A percentile compares a stretch with the other conserved stretches of the same genome.
Conservation (phyloP, 345 rosid species). For the sweet orange (Citrus sinensis) region DNA sequence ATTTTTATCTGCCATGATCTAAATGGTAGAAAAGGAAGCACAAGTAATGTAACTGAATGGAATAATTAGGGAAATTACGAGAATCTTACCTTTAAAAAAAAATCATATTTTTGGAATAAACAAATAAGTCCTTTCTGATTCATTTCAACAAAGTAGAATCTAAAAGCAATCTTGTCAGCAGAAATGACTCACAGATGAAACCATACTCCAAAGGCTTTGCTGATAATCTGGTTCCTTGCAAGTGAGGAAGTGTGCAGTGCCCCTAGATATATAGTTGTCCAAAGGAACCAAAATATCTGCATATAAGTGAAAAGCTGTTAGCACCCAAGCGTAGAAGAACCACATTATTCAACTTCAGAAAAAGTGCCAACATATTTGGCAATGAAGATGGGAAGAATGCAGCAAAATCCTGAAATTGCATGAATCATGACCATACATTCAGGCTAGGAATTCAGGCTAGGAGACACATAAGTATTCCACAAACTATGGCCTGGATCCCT, state of each 20-base stretch:
- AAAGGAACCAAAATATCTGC: slow-evolving; percentile 95
- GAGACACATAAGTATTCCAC: not conserved
- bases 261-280: slow-evolving; percentile 95
- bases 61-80: not conserved
- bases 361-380: not conserved
- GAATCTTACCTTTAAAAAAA: not conserved
- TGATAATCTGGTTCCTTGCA: slow-evolving; percentile 96
- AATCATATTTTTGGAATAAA: not conserved
- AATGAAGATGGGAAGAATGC: not conserved
- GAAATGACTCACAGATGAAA: slow-evolving; percentile 74
- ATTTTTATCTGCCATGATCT: slow-evolving; percentile 82
- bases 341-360: not conserved
- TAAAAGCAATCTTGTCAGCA: not conserved
- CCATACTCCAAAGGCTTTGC: slow-evolving; percentile 91
- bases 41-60: not conserved
- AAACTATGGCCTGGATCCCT: not conserved
- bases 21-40: slow-evolving; percentile 7
- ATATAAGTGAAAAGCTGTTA: slow-evolving; percentile 10
- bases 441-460: no score
- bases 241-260: slow-evolving; percentile 79
- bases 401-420: not conserved
- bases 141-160: not conserved
- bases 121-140: not conserved
- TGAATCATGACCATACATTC: not conserved
- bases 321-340: slow-evolving; percentile 1